Base-by-base conservation (phyloP, 140 eudicot genomes). In the Ambrosia hybrid region DNA sequence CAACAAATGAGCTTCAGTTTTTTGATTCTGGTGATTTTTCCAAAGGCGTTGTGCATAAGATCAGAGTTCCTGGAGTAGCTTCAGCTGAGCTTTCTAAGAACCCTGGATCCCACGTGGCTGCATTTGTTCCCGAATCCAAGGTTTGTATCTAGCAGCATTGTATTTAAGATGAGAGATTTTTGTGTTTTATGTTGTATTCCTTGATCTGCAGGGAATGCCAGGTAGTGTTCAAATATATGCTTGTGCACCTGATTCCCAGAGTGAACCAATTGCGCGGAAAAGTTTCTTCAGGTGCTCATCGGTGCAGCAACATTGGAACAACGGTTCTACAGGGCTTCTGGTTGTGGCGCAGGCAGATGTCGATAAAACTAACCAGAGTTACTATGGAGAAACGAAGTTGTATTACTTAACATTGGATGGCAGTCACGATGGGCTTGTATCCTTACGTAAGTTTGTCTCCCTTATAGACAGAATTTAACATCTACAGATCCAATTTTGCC, bases 331-430 rank as follows among this genome's bases (percentile, higher is more conserved):
- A 51, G 96, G 98, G 71, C 85, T 92, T 68, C 82, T 92, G 65
- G 83, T 85, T 76, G 79, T 89, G 73, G 96, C 84, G 55, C 98
- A 86, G 73, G 38, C 96, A 55, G 96, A 92, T 87, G 96, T 92
- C 75, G 98, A 92, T 80, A 89, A 89, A 87, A 92, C 96, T 6
- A 92, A 92, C 71, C 96, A 92, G 78, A 92, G 98, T 87, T 92
- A 92, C 82, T 92, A 92, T 80, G 96, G 98, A 73, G 96, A 89
- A 74, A 72, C 98, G 56, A 92, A 89, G 83, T 66, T 92, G 41
- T 71, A 85, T 75, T 92, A 92, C 83, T 85, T 92, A 85, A 89
- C 96, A 39, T 85, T 89, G 51, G 98, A 92, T 87, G 98, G 90
- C 57, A 51, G 76, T 48, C 84, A 92, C 58, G 90, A 86, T 65